Evolutionary conservation across 352 stramenopile genomes (phyloP).

Genomic region (Phytophthora sansomeana): DNA sequence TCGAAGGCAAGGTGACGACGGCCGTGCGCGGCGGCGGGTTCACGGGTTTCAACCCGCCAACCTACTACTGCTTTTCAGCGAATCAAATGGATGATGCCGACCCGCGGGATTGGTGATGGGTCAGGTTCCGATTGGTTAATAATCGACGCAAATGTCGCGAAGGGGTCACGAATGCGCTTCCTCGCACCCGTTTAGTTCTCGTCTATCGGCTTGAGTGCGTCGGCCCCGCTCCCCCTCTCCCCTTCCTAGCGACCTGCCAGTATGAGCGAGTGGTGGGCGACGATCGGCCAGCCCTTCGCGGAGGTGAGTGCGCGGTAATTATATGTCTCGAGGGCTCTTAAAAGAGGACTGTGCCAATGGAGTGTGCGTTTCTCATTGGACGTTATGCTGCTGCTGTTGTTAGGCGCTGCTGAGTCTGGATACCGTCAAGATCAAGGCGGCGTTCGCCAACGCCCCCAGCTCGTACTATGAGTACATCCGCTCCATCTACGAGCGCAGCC

Average conservation of each 20-base stretch:
- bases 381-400: constrained; percentile 6
- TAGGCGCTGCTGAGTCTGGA: constrained; percentile 76
- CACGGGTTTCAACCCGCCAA: not conserved
- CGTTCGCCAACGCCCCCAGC: constrained; percentile 66
- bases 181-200: constrained; percentile 22
- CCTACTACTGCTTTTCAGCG: not conserved
- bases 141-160: constrained; percentile 27
- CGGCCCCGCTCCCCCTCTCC: not conserved
- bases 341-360: no score
- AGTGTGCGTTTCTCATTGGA: constrained; percentile 12
- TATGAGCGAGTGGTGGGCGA: constrained; percentile 86
- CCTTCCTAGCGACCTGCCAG: constrained; percentile 7
- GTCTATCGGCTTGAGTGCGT: constrained; percentile 6
- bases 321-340: no score
- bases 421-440: constrained; percentile 61
- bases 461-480: constrained; percentile 87
- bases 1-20: constrained; percentile 21
- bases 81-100: no score
- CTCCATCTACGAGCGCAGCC: constrained; percentile 84
- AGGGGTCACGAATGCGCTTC: constrained; percentile 4
- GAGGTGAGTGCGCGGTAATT: constrained; percentile 66
- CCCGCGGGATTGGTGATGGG: constrained; percentile 6
- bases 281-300: constrained; percentile 77
- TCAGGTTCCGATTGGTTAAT: constrained; percentile 10
- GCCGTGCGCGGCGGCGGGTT: not conserved